Conservation (phyloP, 2,329 filamentous ascomycete genomes). For the Rutstroemia sp. region DNA sequence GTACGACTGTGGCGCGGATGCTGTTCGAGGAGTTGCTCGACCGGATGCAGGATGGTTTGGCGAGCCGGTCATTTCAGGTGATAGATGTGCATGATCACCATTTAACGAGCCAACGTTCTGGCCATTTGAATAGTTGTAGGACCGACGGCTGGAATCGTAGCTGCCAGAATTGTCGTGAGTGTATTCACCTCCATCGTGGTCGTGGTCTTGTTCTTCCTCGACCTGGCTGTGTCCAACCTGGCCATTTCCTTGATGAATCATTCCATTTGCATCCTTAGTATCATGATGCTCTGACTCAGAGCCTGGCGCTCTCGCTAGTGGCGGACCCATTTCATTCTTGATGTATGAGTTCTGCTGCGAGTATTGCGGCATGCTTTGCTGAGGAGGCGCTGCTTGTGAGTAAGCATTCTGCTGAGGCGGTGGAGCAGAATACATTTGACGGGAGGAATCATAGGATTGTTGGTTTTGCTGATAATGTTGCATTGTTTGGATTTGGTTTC, state of each 20-base stretch:
- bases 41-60: conserved; percentile 76
- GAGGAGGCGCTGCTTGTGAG: conserved; percentile 50
- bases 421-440: conserved; percentile 70
- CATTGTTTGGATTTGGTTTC: conserved; percentile 68
- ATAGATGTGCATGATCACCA: conserved; percentile 68
- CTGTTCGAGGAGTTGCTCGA: conserved; percentile 77
- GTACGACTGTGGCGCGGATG: conserved; percentile 62
- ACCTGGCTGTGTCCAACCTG: conserved; percentile 45
- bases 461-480: conserved; percentile 63
- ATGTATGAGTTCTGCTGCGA: conserved; percentile 53
- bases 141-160: conserved; percentile 64
- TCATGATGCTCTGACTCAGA: conserved; percentile 54
- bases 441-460: conserved; percentile 67
- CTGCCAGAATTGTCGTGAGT: conserved; percentile 68
- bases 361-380: conserved; percentile 65
- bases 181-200: conserved; percentile 74
- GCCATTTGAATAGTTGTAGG: conserved; percentile 69
- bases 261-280: conserved; percentile 57
- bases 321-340: conserved; percentile 85
- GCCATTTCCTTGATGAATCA: conserved; percentile 53
- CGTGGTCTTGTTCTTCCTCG: conserved; percentile 65
- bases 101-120: conserved; percentile 58
- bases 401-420: conserved; percentile 63
- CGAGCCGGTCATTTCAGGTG: conserved; percentile 76
- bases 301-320: conserved; percentile 53